These are phyloP conservation scores for Aspergillus eucalypticola DNA, from an alignment of 2,329 filamentous ascomycete genomes.

Conservation along the genomic window DNA sequence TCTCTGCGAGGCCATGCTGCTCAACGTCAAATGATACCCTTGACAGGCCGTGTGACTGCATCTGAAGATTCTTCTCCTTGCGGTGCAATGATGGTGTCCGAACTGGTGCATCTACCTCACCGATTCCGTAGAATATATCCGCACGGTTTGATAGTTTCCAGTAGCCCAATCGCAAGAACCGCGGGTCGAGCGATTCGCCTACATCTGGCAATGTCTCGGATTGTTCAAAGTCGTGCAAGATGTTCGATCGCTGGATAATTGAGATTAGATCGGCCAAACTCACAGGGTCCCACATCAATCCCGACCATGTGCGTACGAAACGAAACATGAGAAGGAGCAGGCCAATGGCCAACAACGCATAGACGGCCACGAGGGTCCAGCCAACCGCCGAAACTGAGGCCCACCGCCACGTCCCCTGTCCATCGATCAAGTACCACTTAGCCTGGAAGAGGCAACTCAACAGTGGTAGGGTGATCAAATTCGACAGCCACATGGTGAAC, in stretches of 20 bases:
- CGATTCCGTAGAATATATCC: slow-evolving; percentile 77
- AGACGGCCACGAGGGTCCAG: slow-evolving; percentile 75
- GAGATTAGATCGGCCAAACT: slow-evolving; percentile 79
- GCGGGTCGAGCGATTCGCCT: slow-evolving; percentile 53
- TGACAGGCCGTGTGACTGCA: slow-evolving; percentile 35
- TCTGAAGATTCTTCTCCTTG: slow-evolving; percentile 32
- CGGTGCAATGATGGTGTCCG: slow-evolving; percentile 45
- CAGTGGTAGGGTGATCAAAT: slow-evolving; percentile 74
- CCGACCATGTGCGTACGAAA: slow-evolving; percentile 67
- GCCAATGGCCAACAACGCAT: slow-evolving; percentile 65
- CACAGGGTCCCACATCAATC: slow-evolving; percentile 80
- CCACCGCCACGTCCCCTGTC: slow-evolving; percentile 71
- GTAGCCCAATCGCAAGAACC: slow-evolving; percentile 76
- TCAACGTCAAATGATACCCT: slow-evolving; percentile 41
- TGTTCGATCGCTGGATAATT: slow-evolving; percentile 77
- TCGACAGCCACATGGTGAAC: slow-evolving; percentile 71
- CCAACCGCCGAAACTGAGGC: slow-evolving; percentile 73
- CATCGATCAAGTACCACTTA: slow-evolving; percentile 60
- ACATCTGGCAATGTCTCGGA: slow-evolving; percentile 60
- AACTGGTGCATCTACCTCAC: slow-evolving; percentile 59
- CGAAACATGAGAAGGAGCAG: slow-evolving; percentile 61
- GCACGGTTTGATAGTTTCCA: slow-evolving; percentile 71
- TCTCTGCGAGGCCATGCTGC: slow-evolving; percentile 34
- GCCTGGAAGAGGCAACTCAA: slow-evolving; percentile 74
- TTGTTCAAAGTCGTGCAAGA: slow-evolving; percentile 68